Conservation (phyloP, 176 grass and related monocot genomes). For the Poa pratensis region DNA sequence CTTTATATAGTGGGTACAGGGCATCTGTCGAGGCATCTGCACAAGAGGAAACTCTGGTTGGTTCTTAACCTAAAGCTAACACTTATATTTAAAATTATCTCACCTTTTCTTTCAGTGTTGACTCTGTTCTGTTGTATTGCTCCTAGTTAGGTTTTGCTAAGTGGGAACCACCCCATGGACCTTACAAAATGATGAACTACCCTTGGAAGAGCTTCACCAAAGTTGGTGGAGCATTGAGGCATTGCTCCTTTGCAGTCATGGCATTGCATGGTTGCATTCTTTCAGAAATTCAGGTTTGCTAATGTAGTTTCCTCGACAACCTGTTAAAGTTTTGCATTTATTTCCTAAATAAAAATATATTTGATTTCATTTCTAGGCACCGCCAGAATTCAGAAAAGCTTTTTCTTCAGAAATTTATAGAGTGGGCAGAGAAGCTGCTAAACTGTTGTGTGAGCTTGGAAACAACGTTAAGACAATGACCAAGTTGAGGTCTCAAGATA, state of each 20-base stretch:
- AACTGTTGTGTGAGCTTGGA: too few species aligned
- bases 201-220: slow-evolving; percentile 82
- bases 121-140: slow-evolving; percentile 2
- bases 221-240: slow-evolving; percentile 85
- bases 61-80: slow-evolving; percentile 33
- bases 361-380: slow-evolving; percentile 58
- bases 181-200: slow-evolving; percentile 77
- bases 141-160: slow-evolving; percentile 82
- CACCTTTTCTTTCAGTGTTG: slow-evolving; percentile 30
- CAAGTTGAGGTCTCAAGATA: too few species aligned
- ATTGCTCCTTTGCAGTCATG: slow-evolving; percentile 91
- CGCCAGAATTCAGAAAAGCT: slow-evolving; percentile 83
- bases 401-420: too few species aligned
- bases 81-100: slow-evolving; percentile 11
- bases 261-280: slow-evolving; percentile 99
- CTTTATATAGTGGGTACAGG: slow-evolving; percentile 84
- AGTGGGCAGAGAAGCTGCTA: too few species aligned
- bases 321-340: slow-evolving; percentile 13
- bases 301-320: background rate
- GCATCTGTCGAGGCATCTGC: slow-evolving; percentile 74
- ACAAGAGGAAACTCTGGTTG: slow-evolving; percentile 83
- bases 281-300: slow-evolving; percentile 89
- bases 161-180: slow-evolving; percentile 97
- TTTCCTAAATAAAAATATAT: slow-evolving; percentile 26
- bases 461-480: too few species aligned